Percentiles rank a stretch among this genome's conserved stretches.
Evolutionary conservation across 768 basidiomycete species (phyloP).

Genomic region (Collybia sp.): DNA sequence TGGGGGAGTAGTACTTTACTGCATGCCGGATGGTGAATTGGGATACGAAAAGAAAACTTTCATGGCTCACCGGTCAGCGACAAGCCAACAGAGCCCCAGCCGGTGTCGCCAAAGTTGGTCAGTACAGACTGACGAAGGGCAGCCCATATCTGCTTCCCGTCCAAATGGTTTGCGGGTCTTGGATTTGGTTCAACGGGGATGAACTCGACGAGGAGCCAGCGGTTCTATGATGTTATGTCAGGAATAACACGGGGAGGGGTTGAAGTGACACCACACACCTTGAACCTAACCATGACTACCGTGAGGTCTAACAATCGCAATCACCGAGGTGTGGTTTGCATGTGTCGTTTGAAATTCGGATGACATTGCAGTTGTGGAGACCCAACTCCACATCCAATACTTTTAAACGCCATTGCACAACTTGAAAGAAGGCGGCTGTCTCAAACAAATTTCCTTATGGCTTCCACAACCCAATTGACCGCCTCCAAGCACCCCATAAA

Average conservation of each 20-base stretch:
- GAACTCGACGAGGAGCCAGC: slow-evolving; percentile 87
- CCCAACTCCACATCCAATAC: too few species aligned
- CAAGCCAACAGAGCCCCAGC: slow-evolving; percentile 77
- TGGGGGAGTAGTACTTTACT: slow-evolving; percentile 90
- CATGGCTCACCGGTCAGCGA: slow-evolving; percentile 58
- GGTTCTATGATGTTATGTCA: slow-evolving; percentile 48
- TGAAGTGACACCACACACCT: slow-evolving; percentile 5
- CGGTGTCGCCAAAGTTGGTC: slow-evolving; percentile 75
- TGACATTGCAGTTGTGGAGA: too few species aligned
- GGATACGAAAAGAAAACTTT: background rate
- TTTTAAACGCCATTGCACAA: too few species aligned
- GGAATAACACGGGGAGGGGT: background rate
- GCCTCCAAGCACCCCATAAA: slow-evolving; percentile 44
- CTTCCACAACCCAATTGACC: slow-evolving; percentile 13
- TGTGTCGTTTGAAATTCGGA: too few species aligned
- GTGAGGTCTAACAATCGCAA: too few species aligned
- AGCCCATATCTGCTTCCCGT: slow-evolving; percentile 61
- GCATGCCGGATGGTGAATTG: slow-evolving; percentile 3
- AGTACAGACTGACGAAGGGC: slow-evolving; percentile 69
- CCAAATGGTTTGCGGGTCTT: slow-evolving; percentile 26
- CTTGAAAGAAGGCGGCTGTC: too few species aligned
- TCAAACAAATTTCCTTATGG: too few species aligned
- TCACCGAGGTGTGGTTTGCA: too few species aligned
- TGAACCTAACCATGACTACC: slow-evolving; percentile 16
- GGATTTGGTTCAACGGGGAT: slow-evolving; percentile 38